A percentile compares a stretch with the other conserved stretches of the same genome.
Evolutionary conservation across 1,284 basidiomycete genomes (phyloP).

Genomic region (Moniliella sp.): DNA sequence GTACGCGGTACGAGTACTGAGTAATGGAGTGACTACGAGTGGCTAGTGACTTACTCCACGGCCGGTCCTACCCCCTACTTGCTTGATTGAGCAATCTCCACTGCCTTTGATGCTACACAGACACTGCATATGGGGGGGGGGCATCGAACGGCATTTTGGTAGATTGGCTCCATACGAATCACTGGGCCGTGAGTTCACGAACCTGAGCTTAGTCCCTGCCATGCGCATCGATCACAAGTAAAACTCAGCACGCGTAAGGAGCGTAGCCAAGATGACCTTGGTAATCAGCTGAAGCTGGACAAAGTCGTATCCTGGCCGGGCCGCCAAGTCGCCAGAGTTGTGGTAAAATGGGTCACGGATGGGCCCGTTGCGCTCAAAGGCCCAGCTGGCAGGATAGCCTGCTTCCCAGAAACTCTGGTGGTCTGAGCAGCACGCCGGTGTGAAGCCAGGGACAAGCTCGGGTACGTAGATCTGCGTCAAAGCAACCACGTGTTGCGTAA

Average conservation of each 20-base stretch:
- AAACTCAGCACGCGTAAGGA: slow-evolving; percentile 11
- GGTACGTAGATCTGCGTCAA: slow-evolving; percentile 26
- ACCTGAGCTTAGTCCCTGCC: no score
- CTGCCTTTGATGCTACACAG: no score
- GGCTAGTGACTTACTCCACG: no score
- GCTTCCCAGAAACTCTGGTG: slow-evolving; percentile 28
- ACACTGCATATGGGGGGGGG: no score
- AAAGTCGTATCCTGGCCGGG: slow-evolving; percentile 21
- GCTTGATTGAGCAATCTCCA: no score
- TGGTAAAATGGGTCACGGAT: slow-evolving; percentile 33
- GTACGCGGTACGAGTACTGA: no score
- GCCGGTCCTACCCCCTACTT: no score
- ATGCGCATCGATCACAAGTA: no score
- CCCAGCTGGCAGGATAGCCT: slow-evolving; percentile 16
- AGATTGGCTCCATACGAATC: no score
- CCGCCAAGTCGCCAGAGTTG: slow-evolving; percentile 21
- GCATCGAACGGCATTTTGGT: no score
- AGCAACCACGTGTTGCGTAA: slow-evolving; percentile 12
- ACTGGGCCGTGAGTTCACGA: no score
- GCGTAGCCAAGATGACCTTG: slow-evolving; percentile 15
- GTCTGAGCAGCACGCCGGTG: slow-evolving; percentile 29
- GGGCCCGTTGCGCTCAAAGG: slow-evolving; percentile 32
- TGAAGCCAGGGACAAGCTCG: slow-evolving; percentile 10
- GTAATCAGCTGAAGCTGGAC: slow-evolving; percentile 23
- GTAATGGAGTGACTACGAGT: no score